These are phyloP conservation scores for Seiridium unicorne DNA, from an alignment of 2,329 filamentous ascomycete genomes.

Conservation along the genomic window DNA sequence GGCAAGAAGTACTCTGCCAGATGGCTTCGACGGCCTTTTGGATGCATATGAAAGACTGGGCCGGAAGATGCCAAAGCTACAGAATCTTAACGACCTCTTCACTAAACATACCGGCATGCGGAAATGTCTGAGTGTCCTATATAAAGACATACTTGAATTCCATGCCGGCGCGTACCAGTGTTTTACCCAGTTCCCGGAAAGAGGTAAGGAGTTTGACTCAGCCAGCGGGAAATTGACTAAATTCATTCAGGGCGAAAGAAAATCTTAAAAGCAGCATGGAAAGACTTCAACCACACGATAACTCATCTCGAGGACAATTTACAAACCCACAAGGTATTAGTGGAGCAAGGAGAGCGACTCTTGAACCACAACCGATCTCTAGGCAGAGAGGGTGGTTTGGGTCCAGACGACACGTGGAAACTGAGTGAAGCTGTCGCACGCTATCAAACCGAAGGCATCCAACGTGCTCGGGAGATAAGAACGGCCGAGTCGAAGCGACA, in stretches of 20 bases:
- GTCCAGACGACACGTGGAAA: not conserved
- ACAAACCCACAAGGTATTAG: conserved; percentile 9
- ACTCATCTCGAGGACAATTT: conserved; percentile 8
- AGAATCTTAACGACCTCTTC: conserved; percentile 11
- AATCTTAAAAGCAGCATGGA: conserved; percentile 14
- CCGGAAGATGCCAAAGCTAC: conserved; percentile 12
- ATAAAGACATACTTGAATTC: conserved; percentile 20
- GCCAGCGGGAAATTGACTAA: not conserved
- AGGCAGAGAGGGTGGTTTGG: not conserved
- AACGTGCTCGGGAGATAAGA: not conserved
- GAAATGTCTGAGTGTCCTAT: conserved; percentile 19
- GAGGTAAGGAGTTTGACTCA: not conserved
- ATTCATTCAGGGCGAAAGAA: conserved; percentile 8
- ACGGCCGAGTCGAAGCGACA: conserved; percentile 4
- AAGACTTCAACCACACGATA: conserved; percentile 10
- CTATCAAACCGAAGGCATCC: not conserved
- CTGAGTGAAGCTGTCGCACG: not conserved
- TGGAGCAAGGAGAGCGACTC: conserved; percentile 1
- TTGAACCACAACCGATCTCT: not conserved
- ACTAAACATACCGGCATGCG: conserved; percentile 12
- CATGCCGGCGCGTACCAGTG: conserved; percentile 15
- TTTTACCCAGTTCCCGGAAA: conserved; percentile 11
- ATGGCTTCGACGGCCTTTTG: conserved; percentile 11
- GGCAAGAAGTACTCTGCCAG: not conserved
- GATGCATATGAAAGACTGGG: conserved; percentile 19